Evolutionary conservation across 2,329 filamentous ascomycete species (phyloP).

Genomic region (Talaromyces funiculosus): DNA sequence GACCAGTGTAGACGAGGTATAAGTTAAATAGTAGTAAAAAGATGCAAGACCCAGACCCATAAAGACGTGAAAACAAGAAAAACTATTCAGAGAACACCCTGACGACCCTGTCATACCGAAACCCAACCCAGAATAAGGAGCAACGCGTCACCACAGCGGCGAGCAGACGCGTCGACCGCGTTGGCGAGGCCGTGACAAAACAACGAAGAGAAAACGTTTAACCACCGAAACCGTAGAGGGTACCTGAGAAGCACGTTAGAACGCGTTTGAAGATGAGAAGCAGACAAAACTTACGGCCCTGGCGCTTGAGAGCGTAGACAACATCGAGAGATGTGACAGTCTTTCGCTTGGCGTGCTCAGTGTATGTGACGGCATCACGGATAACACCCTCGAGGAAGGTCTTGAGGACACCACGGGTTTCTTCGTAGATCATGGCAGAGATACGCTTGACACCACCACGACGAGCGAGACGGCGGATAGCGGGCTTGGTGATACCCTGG

Average conservation of each 20-base stretch:
- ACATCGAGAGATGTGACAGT: conserved; percentile 55
- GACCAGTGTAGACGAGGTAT: conserved; percentile 16
- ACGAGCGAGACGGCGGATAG: conserved; percentile 95
- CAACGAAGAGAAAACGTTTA: conserved; percentile 46
- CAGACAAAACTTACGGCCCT: conserved; percentile 48
- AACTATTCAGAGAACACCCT: conserved; percentile 37
- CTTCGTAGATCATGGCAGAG: conserved; percentile 87
- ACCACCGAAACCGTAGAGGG: conserved; percentile 86
- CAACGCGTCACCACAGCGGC: conserved; percentile 22
- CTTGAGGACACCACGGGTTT: conserved; percentile 77
- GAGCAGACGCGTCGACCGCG: conserved; percentile 22
- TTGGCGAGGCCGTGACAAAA: conserved; percentile 28
- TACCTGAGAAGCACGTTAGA: conserved; percentile 34
- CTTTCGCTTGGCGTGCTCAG: conserved; percentile 72
- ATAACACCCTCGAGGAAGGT: conserved; percentile 79
- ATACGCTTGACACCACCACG: conserved; percentile 99
- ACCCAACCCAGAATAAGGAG: conserved; percentile 37
- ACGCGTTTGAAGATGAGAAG: neutral
- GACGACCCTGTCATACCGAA: conserved; percentile 42
- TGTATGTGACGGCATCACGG: conserved; percentile 74
- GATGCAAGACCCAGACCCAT: conserved; percentile 38
- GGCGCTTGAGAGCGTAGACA: conserved; percentile 60
- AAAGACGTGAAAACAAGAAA: conserved; percentile 35
- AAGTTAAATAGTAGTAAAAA: conserved; percentile 29
- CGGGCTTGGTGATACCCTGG: conserved; percentile 98